These are phyloP conservation scores for Coniferiporia sulphurascens DNA, from an alignment of 1,284 basidiomycete species.

Conservation along the genomic window DNA sequence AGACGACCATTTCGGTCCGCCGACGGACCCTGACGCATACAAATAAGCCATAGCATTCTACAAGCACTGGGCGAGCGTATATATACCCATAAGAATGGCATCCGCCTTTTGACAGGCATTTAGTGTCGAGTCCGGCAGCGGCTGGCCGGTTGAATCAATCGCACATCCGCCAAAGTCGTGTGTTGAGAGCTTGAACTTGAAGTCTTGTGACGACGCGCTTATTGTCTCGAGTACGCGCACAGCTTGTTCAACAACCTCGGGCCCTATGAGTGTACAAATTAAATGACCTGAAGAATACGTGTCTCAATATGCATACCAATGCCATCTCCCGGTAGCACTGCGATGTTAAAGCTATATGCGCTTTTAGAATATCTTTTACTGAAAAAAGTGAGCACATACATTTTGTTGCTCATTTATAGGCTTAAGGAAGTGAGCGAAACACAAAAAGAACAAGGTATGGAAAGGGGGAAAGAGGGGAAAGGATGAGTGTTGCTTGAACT, in stretches of 20 bases:
- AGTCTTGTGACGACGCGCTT: conserved; percentile 53
- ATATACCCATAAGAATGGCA: conserved; percentile 83
- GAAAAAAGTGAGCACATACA: conserved; percentile 28
- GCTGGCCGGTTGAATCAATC: conserved; percentile 83
- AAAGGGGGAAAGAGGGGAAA: neutral
- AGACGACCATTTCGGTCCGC: conserved; percentile 98
- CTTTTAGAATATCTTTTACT: neutral
- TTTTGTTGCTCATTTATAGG: conserved; percentile 36
- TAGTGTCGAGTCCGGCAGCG: conserved; percentile 83
- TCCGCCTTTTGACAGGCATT: conserved; percentile 86
- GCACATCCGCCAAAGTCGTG: conserved; percentile 92
- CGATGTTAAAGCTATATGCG: conserved; percentile 71
- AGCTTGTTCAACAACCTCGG: conserved; percentile 91
- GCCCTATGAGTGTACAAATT: conserved; percentile 51
- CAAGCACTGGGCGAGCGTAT: neutral
- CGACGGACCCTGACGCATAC: conserved; percentile 72
- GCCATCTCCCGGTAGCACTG: conserved; percentile 92
- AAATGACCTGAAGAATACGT: conserved; percentile 9
- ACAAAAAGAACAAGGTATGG: too few species aligned
- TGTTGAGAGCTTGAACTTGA: conserved; percentile 71
- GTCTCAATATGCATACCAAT: conserved; percentile 60
- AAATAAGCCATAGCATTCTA: conserved; percentile 14
- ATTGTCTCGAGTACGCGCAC: conserved; percentile 79
- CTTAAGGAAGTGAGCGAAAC: neutral
- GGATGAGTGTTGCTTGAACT: neutral